Percentiles rank a stretch among this genome's conserved stretches.
Evolutionary conservation across 257 asterid species (phyloP).

Genomic region (Ilex aquifolium): DNA sequence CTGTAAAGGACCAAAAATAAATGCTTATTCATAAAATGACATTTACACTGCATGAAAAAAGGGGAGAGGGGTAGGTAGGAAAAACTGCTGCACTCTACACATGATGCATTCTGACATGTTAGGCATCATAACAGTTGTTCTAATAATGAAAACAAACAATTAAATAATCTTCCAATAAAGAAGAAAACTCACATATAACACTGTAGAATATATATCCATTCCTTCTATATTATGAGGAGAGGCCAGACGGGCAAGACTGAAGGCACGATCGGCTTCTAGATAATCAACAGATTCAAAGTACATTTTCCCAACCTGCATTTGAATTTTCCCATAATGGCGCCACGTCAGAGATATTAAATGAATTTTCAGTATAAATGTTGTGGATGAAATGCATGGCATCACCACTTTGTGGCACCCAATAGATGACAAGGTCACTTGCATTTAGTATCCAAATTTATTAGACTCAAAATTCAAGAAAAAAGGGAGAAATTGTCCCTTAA

Average conservation of each 20-base stretch:
- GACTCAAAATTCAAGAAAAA: no score
- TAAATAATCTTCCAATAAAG: not conserved
- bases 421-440: not conserved
- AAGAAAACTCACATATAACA: constrained; percentile 71
- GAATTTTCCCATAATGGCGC: constrained; percentile 17
- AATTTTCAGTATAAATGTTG: no score
- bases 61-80: not conserved
- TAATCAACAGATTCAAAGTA: constrained; percentile 89
- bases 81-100: not conserved
- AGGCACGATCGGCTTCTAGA: constrained; percentile 90
- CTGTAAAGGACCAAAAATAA: no score
- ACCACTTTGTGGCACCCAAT: not conserved
- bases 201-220: constrained; percentile 90
- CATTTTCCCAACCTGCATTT: constrained; percentile 80
- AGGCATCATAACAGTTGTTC: constrained; percentile 8
- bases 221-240: constrained; percentile 87
- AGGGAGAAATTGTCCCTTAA: no score
- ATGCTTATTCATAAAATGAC: no score
- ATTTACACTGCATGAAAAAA: not conserved
- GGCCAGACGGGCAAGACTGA: constrained; percentile 77
- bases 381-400: not conserved
- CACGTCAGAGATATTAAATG: constrained; percentile 14
- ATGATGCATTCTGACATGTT: constrained; percentile 1
- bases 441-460: not conserved
- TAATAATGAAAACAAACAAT: constrained; percentile 7